These are phyloP conservation scores for Hydnomerulius pinastri DNA, from an alignment of 768 basidiomycete genomes.

Conservation along the genomic window DNA sequence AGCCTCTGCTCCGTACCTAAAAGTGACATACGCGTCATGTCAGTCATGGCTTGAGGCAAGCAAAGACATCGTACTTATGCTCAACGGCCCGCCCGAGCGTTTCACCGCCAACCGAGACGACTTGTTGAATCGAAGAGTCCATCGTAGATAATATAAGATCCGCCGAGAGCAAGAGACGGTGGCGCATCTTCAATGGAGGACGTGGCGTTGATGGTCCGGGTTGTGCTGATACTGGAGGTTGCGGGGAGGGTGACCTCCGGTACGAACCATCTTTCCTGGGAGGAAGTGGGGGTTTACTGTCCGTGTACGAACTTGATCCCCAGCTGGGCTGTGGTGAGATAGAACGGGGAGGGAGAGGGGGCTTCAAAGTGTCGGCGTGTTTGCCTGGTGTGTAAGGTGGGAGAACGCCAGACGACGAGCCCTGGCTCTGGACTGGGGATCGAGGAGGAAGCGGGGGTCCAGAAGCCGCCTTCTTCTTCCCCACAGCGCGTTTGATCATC, in stretches of 20 bases:
- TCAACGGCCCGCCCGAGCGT: constrained; percentile 51
- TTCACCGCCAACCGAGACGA: constrained; percentile 52
- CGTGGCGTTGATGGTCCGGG: constrained; percentile 5
- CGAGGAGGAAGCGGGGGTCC: constrained; percentile 1
- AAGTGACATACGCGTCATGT: too few species aligned
- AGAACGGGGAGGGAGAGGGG: constrained; percentile 5
- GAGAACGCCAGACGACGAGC: not conserved
- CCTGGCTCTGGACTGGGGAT: not conserved
- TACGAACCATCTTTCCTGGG: constrained; percentile 4
- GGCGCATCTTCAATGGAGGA: constrained; percentile 38
- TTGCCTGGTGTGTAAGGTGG: not conserved
- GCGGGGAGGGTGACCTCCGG: constrained; percentile 9
- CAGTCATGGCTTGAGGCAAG: too few species aligned
- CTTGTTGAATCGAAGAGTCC: constrained; percentile 54
- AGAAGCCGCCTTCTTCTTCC: constrained; percentile 36
- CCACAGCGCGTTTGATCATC: constrained; percentile 59
- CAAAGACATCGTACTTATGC: constrained; percentile 63
- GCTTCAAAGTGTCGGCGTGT: constrained; percentile 4
- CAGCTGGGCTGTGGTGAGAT: not conserved
- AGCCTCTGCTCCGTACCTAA: constrained; percentile 64
- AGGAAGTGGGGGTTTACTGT: constrained; percentile 22
- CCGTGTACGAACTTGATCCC: not conserved
- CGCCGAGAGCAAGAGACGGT: constrained; percentile 59
- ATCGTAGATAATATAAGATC: constrained; percentile 67
- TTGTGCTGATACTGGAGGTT: constrained; percentile 11